Conservation (phyloP, 129 eudicot genomes). For the Escallonia rubra region DNA sequence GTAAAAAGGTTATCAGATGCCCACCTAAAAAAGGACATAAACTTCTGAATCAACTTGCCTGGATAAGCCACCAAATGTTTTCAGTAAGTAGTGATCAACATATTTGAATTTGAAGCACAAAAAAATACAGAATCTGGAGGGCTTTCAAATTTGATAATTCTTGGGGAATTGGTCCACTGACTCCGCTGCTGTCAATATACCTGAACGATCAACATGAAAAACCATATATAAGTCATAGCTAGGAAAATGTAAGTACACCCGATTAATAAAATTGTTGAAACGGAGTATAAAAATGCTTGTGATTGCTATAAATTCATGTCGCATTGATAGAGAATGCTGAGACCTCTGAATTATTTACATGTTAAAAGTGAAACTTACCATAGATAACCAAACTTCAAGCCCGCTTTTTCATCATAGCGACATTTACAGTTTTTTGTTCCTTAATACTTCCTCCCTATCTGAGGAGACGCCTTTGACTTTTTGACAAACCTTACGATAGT, state of each 20-base stretch:
- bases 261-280: background rate
- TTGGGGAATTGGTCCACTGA: constrained; percentile 62
- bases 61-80: background rate
- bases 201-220: constrained; percentile 11
- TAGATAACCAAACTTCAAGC: no score
- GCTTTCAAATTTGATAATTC: constrained; percentile 60
- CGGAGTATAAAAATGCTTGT: background rate
- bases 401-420: no score
- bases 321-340: no score
- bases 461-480: no score
- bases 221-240: background rate
- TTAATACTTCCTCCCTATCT: no score
- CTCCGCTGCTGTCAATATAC: constrained; percentile 76
- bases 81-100: background rate
- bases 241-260: background rate
- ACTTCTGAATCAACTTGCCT: background rate
- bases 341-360: no score
- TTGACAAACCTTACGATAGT: no score
- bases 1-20: constrained; percentile 66
- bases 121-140: constrained; percentile 47
- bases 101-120: background rate
- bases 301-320: background rate
- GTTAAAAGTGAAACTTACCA: no score
- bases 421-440: no score
- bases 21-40: constrained; percentile 40